A percentile compares a stretch with the other conserved stretches of the same genome.
Conservation (phyloP, 805 yeast species). For the Starmera quercuum region DNA sequence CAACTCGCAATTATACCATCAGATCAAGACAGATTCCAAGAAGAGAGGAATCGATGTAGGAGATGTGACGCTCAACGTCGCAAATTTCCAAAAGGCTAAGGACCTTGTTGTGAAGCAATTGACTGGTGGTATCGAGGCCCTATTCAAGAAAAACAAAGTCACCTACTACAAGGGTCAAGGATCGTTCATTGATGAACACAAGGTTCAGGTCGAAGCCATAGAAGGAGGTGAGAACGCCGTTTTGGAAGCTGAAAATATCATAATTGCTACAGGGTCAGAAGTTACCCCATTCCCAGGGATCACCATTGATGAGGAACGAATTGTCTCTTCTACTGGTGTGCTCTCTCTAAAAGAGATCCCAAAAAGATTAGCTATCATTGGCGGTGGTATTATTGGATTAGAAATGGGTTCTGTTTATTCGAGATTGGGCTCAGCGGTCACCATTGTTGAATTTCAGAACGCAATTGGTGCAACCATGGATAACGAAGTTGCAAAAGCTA, state of each 20-base stretch:
- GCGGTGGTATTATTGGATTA: conserved; percentile 99
- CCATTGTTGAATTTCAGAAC: conserved; percentile 83
- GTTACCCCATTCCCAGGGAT: conserved; percentile 99
- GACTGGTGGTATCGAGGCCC: conserved; percentile 90
- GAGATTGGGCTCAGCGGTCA: conserved; percentile 92
- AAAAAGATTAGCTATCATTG: conserved; percentile 84
- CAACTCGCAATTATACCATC: conserved; percentile 91
- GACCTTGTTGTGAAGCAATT: conserved; percentile 82
- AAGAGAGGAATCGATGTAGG: conserved; percentile 86
- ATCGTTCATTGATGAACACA: conserved; percentile 75
- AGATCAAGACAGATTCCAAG: conserved; percentile 75
- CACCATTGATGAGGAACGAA: conserved; percentile 92
- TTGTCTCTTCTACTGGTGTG: conserved; percentile 93
- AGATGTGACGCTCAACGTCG: conserved; percentile 69
- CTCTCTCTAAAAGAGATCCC: conserved; percentile 83
- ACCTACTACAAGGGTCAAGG: conserved; percentile 93
- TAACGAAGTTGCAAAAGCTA: conserved; percentile 82
- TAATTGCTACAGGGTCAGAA: conserved; percentile 98
- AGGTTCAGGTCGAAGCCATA: conserved; percentile 71
- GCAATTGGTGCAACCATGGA: conserved; percentile 99
- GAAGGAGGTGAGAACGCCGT: conserved; percentile 75
- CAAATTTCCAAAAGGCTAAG: conserved; percentile 82
- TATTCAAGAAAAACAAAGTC: conserved; percentile 93
- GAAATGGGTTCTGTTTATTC: conserved; percentile 99
- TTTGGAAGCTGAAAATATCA: conserved; percentile 77